Percentiles rank a stretch among this genome's conserved stretches.
Conservation (phyloP, 2,329 filamentous ascomycete genomes). For the Aspergillus aculeatinus region DNA sequence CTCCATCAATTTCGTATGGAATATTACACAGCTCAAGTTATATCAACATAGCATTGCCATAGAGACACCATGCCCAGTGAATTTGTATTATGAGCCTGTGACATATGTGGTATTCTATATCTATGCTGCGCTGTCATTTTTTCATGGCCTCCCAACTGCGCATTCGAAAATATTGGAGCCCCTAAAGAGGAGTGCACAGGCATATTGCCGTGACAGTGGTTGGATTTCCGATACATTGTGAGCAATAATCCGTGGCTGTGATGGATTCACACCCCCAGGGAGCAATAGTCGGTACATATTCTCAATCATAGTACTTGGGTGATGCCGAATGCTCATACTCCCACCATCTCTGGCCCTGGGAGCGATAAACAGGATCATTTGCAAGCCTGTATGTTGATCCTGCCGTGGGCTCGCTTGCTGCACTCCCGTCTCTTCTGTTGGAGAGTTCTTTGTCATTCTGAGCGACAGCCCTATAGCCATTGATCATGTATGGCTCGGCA, state of each 20-base stretch:
- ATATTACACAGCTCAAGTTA: neutral
- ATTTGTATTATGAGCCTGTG: too few species aligned
- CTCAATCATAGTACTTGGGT: slow-evolving; percentile 40
- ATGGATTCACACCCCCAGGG: slow-evolving; percentile 14
- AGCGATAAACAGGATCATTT: slow-evolving; percentile 41
- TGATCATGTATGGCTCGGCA: slow-evolving; percentile 80
- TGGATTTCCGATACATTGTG: neutral
- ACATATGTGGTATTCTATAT: too few species aligned
- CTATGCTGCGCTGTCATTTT: too few species aligned
- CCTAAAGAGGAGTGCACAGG: too few species aligned
- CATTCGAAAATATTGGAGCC: neutral
- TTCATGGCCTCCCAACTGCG: too few species aligned
- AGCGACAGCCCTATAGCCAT: slow-evolving; percentile 73
- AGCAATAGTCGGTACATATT: slow-evolving; percentile 29
- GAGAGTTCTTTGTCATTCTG: slow-evolving; percentile 59
- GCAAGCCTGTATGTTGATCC: slow-evolving; percentile 36
- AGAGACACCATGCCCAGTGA: too few species aligned
- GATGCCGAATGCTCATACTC: slow-evolving; percentile 27
- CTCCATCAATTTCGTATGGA: neutral
- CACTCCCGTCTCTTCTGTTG: slow-evolving; percentile 13
- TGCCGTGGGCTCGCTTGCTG: slow-evolving; percentile 28
- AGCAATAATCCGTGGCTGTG: neutral
- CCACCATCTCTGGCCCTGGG: slow-evolving; percentile 41
- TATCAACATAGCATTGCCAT: neutral
- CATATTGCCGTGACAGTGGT: too few species aligned